Percentiles rank a stretch among this genome's conserved stretches.
These are phyloP conservation scores for Pinus albicaulis DNA, from an alignment of 75 land plant genomes.

Conservation along the genomic window DNA sequence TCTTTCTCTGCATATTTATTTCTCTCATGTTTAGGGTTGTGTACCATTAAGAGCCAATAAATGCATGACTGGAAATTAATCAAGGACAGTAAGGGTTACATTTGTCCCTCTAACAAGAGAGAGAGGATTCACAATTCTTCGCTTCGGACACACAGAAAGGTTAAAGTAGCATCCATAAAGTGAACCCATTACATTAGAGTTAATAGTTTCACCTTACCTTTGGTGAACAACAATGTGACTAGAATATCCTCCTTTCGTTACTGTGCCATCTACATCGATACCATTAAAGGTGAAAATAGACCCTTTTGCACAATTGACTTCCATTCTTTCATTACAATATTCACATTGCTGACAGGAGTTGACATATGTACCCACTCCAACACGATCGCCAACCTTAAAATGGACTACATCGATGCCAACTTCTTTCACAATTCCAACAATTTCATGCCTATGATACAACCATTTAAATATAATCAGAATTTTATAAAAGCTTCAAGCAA, in stretches of 20 bases:
- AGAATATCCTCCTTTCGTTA: conserved; percentile 91
- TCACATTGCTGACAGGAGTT: conserved; percentile 77
- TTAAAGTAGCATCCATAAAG: background rate
- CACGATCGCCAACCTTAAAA: conserved; percentile 77
- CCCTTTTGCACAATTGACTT: conserved; percentile 41
- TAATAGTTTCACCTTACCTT: conserved; percentile 32
- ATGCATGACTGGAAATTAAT: too few species aligned
- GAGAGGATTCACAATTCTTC: background rate
- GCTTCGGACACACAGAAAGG: background rate
- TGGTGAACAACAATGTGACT: conserved; percentile 62
- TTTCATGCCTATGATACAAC: conserved; percentile 70
- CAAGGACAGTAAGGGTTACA: too few species aligned
- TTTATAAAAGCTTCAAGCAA: background rate
- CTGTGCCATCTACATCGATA: conserved; percentile 69
- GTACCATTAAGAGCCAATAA: too few species aligned
- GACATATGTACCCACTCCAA: conserved; percentile 72
- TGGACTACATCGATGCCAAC: conserved; percentile 59
- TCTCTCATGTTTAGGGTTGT: too few species aligned
- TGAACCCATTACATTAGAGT: background rate
- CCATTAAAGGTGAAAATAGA: conserved; percentile 47
- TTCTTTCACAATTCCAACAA: conserved; percentile 75
- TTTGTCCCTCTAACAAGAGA: too few species aligned
- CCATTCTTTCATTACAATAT: conserved; percentile 45
- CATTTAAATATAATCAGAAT: background rate
- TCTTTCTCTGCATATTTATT: too few species aligned